Evolutionary conservation across 768 basidiomycete genomes (phyloP), one percentile per base, ranked within the genome.

Genomic region (Pholiota conissans): DNA sequence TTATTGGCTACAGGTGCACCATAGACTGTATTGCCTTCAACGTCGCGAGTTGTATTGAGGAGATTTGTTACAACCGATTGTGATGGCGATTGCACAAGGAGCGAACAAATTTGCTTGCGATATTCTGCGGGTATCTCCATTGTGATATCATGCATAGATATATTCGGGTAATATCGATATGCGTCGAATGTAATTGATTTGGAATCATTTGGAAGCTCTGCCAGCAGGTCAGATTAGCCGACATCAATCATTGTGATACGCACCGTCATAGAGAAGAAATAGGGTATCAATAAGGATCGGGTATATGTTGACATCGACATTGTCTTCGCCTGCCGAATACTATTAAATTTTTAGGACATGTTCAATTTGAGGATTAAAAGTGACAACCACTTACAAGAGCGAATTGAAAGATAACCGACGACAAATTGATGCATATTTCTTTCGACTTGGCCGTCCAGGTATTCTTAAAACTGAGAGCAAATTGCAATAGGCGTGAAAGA

Each of bases 261-360:
- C 63, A 90, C 91, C 91, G 65, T 93, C 91, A 28, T 89, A 76
- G 7, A 90, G 71, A 65, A 86, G 89, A 63, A 84, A 84, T 0
- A 90, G 72, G 3, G 91, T 92, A 73, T 93, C 91, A 22, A 91
- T 69, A 29, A 92, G 71, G 40, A 91, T 67, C 0, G 87, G 80
- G 71, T 85, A 91, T 45, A 81, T 74, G 40, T 85, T 76, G 1
- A 81, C 69, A 63, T 89, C 83, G 8, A 84, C 69, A 51, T 77
- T 73, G 39, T 74, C 71, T n/a, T 85, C 83, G 5, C 79, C 71
- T 11, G 81, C 82, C 57, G 84, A 80, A 18, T 79, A 68, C 89
- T 91, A 60, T 5, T n/a, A n/a, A 34, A 30, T 22, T 56, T 5
- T 54, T 32, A 30, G 48, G 24, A 57, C 4, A 51, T 18, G 24